Conservation (phyloP, 305 asterid species). For the Fraxinus paxiana region DNA sequence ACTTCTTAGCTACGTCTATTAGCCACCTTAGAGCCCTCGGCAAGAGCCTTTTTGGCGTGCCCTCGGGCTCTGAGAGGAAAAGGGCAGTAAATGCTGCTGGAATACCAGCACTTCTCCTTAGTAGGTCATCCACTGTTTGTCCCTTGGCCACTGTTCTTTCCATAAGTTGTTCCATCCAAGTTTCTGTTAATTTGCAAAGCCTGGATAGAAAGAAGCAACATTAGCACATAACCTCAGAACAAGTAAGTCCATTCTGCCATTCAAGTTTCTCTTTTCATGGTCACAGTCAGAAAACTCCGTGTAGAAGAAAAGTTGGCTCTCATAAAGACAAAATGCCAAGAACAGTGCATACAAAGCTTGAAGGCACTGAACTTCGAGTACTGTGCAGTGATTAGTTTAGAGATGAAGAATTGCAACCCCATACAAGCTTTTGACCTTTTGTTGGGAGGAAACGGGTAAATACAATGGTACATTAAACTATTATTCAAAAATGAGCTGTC, state of each 20-base stretch:
- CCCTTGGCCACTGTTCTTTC: slow-evolving; percentile 83
- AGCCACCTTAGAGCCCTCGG: slow-evolving; percentile 90
- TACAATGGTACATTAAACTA: neutral
- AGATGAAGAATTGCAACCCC: neutral
- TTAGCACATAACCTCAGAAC: slow-evolving; percentile 25
- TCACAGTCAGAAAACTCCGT: slow-evolving; percentile 10
- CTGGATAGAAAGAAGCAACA: slow-evolving; percentile 43
- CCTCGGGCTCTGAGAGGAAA: slow-evolving; percentile 96
- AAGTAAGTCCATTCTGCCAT: neutral
- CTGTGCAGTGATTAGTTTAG: slow-evolving; percentile 11
- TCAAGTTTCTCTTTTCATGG: slow-evolving; percentile 13
- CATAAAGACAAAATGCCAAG: neutral
- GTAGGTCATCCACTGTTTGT: slow-evolving; percentile 92
- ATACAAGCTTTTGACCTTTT: neutral
- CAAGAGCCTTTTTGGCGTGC: slow-evolving; percentile 85
- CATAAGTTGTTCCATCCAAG: slow-evolving; percentile 97
- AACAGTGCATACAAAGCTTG: slow-evolving; percentile 7
- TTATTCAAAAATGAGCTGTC: slow-evolving; percentile 3
- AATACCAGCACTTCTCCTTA: slow-evolving; percentile 98
- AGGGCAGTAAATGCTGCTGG: slow-evolving; percentile 96
- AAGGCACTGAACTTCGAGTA: neutral
- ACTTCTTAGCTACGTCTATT: slow-evolving; percentile 55
- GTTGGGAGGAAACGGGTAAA: neutral
- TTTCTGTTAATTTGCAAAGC: slow-evolving; percentile 77
- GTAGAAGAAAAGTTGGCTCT: neutral